phyloP scores from a whole-genome alignment of 2,329 filamentous ascomycete genomes.

The Diaporthe batatas region DNA sequence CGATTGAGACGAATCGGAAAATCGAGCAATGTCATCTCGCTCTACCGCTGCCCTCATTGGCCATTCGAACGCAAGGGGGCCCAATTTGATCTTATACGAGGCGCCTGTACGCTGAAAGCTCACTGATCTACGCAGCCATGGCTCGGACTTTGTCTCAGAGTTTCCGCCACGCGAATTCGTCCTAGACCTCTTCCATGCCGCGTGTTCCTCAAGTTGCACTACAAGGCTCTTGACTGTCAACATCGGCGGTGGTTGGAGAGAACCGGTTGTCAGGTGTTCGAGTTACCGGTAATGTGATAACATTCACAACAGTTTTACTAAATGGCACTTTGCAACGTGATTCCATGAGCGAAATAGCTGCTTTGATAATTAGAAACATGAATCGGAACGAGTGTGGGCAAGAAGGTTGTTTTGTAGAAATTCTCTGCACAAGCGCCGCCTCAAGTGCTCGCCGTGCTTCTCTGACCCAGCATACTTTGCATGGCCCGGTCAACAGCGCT shows the following conservation, averaged over 20 bases:
- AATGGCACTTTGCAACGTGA: not conserved
- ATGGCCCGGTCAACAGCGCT: too few relatives aligned
- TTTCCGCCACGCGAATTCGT: constrained; percentile 25
- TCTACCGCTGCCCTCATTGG: constrained; percentile 38
- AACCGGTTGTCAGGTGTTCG: not conserved
- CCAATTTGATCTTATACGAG: constrained; percentile 42
- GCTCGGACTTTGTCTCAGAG: constrained; percentile 40
- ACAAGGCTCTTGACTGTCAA: not conserved
- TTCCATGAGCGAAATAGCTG: too few relatives aligned
- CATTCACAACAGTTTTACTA: not conserved
- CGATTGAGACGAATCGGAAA: constrained; percentile 38
- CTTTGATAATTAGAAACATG: too few relatives aligned
- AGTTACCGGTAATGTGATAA: not conserved
- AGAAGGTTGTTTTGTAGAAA: not conserved
- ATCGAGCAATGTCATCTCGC: constrained; percentile 41
- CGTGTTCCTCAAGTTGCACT: not conserved
- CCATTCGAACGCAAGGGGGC: constrained; percentile 14
- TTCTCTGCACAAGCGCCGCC: not conserved
- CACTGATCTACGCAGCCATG: constrained; percentile 42
- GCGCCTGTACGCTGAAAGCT: constrained; percentile 39
- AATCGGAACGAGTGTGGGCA: too few relatives aligned
- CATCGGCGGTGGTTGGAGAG: not conserved
- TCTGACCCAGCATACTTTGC: not conserved
- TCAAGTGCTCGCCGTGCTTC: not conserved
- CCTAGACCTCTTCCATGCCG: not conserved